Percentiles rank a stretch among this genome's conserved stretches.
These are phyloP conservation scores for Peterozyma xylosa DNA, from an alignment of 805 yeast species.

Conservation along the genomic window DNA sequence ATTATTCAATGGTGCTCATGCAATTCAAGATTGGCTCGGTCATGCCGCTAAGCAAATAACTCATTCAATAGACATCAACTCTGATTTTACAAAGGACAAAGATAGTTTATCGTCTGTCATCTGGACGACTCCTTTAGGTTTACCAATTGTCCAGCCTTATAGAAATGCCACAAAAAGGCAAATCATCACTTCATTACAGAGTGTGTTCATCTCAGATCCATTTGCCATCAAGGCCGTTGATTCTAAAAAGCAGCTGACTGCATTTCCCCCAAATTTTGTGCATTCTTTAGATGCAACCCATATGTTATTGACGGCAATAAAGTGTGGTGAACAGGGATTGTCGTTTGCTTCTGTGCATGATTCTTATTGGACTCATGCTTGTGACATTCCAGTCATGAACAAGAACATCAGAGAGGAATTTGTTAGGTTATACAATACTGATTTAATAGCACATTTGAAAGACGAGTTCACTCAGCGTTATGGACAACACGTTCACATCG, in stretches of 20 bases:
- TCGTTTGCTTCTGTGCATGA: conserved; percentile 95
- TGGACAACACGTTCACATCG: conserved; percentile 56
- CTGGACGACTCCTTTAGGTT: conserved; percentile 95
- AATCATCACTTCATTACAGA: conserved; percentile 78
- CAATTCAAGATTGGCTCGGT: conserved; percentile 94
- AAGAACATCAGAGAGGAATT: conserved; percentile 66
- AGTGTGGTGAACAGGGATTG: conserved; percentile 58
- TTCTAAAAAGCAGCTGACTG: conserved; percentile 82
- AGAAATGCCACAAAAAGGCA: conserved; percentile 58
- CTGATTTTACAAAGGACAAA: conserved; percentile 33
- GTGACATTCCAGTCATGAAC: conserved; percentile 71
- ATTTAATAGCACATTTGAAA: conserved; percentile 62
- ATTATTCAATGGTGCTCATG: conserved; percentile 85
- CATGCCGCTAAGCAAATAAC: conserved; percentile 77
- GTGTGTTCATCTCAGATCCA: conserved; percentile 86
- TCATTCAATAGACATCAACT: conserved; percentile 65
- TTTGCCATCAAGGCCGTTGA: conserved; percentile 75
- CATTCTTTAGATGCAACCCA: conserved; percentile 97
- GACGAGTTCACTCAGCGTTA: conserved; percentile 81
- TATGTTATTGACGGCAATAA: conserved; percentile 83
- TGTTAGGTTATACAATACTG: conserved; percentile 66
- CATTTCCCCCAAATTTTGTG: conserved; percentile 92
- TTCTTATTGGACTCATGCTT: conserved; percentile 97
- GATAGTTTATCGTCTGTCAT: conserved; percentile 80
- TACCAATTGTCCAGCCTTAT: conserved; percentile 97